A percentile compares a stretch with the other conserved stretches of the same genome.
phyloP scores from a whole-genome alignment of 202 grass and related monocot species.

The Carex sylvatica region DNA sequence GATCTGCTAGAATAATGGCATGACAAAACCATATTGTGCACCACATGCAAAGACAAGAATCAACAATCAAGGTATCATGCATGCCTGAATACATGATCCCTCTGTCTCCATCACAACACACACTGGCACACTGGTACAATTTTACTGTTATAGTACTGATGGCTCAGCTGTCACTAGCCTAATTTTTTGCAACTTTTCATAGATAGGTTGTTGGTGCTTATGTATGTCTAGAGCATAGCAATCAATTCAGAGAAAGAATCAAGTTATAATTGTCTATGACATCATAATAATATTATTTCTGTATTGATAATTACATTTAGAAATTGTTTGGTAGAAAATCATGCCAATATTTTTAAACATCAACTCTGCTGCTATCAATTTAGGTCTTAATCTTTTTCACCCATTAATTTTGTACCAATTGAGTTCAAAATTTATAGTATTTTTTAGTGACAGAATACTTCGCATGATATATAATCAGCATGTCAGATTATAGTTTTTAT shows the following conservation, averaged over 20 bases:
- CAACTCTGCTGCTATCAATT: too few relatives aligned
- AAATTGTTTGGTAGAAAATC: too few relatives aligned
- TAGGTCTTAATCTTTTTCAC: too few relatives aligned
- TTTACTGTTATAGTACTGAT: slow-evolving; percentile 1
- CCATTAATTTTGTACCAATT: too few relatives aligned
- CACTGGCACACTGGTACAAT: not conserved
- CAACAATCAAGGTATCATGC: not conserved
- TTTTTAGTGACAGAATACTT: too few relatives aligned
- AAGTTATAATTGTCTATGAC: not conserved
- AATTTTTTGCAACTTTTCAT: not conserved
- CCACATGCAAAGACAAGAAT: slow-evolving; percentile 1
- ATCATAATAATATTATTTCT: not conserved
- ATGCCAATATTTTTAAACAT: too few relatives aligned
- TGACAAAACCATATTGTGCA: not conserved
- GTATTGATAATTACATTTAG: not conserved
- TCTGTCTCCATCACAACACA: not conserved
- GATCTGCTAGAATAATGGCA: not conserved
- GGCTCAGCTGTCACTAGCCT: not conserved
- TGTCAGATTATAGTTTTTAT: too few relatives aligned
- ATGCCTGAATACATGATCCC: not conserved
- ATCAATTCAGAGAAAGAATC: not conserved
- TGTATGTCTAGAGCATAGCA: not conserved
- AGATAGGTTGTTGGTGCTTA: not conserved
- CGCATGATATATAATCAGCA: too few relatives aligned
- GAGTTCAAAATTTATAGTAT: too few relatives aligned